Evolutionary conservation across 306 rosid genomes (phyloP), one percentile per base, ranked within the genome.

Genomic region (Pterocarpus santalinus): DNA sequence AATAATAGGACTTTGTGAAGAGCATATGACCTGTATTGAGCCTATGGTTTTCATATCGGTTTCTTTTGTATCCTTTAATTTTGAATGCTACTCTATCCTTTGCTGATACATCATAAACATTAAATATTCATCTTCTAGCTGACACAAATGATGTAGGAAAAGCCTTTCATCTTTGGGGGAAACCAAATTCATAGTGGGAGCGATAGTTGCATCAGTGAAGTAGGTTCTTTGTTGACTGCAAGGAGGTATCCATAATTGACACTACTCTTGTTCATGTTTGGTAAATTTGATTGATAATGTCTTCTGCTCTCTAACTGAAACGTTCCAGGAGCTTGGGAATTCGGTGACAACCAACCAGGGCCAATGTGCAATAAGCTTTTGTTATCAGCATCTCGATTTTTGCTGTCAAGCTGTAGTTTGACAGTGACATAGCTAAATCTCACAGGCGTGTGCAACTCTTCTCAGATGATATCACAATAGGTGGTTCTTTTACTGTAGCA

Each of bases 261-360:
- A 33, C 41, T 17, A 13, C 41, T 47, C 13, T 41, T 58, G n/a
- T 32, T 74, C 35, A 34, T 79, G 61, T 75, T 68, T 57, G 33
- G 28, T 78, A 41, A 28, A 57, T 57, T 80, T 39, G 39, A 30
- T 51, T 78, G 58, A 46, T 66, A 78, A 44, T 63, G 60, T 69
- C 2, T 7, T 67, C 8, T 12, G 7, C 62, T 64, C 57, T 77
- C 62, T 51, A 41, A 63, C 77, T 85, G 28, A 80, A 80, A 79
- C 60, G 75, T 41, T 62, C 70, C 97, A 91, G 97, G 93, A 86
- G 89, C 82, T 65, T 82, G 85, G 93, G 96, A 71, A 86, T 95
- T 78, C 91, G 89, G 84, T 91, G 87, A 88, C 55, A 38, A 47
- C 34, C 60, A 81, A 75, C 8, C 36, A 51, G 44, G 15, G 76